Base-by-base conservation (phyloP, 768 basidiomycete genomes). In the Tephrocybe sp. region DNA sequence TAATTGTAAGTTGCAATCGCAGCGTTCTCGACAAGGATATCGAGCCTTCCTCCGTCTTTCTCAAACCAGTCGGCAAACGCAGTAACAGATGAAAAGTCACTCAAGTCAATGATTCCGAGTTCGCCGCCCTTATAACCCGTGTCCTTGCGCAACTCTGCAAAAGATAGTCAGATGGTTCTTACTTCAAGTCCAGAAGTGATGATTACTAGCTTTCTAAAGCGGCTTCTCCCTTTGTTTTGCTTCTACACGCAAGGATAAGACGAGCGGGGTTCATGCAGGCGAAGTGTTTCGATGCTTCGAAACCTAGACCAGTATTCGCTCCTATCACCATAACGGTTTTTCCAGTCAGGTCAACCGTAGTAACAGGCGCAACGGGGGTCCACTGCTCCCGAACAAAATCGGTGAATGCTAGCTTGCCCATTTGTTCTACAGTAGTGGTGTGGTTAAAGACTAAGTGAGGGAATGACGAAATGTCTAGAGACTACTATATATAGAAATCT, bases 261-360 rank as follows among this genome's bases (percentile, higher is more conserved):
- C 60, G 63, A 1, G 47, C 68, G 7, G 76, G 66, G 32, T 69
- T 69, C 76, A 78, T 74, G 2, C 52, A 37, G 0, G 75, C 75
- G 34, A 79, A 73, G 48, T 77, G 72, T 47, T 71, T 74, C 13
- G 72, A 64, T 0, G 74, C 69, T 49, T 78, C 76, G 37, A 76
- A 69, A 1, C 77, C 78, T 1, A 80, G 44, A 5, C 79, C 82
- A 18, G 68, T 67, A 52, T 83, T 83, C 3, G 79, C 76, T 5
- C 70, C 72, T 19, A n/a, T n/a, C n/a, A n/a, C n/a, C n/a, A n/a
- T n/a, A n/a, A n/a, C n/a, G n/a, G n/a, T n/a, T n/a, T n/a, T n/a
- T n/a, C n/a, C n/a, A n/a, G n/a, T n/a, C n/a, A n/a, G n/a, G n/a
- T n/a, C n/a, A n/a, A n/a, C n/a, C 2, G 59, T 53, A 11, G 64